These are phyloP conservation scores for Aspergillus taichungensis DNA, from an alignment of 495 filamentous ascomycete genomes.

Conservation along the genomic window DNA sequence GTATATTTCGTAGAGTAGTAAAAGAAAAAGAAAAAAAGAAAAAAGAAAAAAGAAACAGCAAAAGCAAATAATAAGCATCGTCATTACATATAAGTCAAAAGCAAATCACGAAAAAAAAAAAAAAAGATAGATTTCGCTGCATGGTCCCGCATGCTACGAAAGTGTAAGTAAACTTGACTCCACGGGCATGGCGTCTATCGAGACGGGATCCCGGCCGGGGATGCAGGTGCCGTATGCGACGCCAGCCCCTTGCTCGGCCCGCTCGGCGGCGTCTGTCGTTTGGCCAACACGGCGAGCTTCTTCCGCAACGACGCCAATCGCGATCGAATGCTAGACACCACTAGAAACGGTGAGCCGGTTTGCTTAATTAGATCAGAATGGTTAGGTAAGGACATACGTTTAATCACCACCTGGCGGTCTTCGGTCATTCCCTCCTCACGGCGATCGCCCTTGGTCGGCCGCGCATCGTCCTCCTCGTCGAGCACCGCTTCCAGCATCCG, in stretches of 20 bases:
- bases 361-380: background rate
- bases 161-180: background rate
- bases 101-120: background rate
- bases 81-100: constrained; percentile 8
- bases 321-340: constrained; percentile 51
- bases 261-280: constrained; percentile 38
- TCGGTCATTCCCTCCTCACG: constrained; percentile 56
- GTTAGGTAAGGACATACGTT: constrained; percentile 38
- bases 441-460: constrained; percentile 31
- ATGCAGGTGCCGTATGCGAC: constrained; percentile 21
- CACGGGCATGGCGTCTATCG: too few species aligned
- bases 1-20: background rate
- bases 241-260: constrained; percentile 22
- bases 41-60: constrained; percentile 3
- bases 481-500: constrained; percentile 90
- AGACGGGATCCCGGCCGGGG: constrained; percentile 10
- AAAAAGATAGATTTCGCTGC: constrained; percentile 3
- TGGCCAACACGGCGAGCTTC: constrained; percentile 47
- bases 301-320: constrained; percentile 47
- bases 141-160: constrained; percentile 11
- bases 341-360: constrained; percentile 18
- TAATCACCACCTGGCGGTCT: constrained; percentile 63
- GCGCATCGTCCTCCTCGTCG: constrained; percentile 59
- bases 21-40: constrained; percentile 8
- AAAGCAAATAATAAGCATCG: constrained; percentile 3